Evolutionary conservation across 2,329 filamentous ascomycete species (phyloP), one percentile per base, ranked within the genome.

Genomic region (Diaporthe aspalathi): DNA sequence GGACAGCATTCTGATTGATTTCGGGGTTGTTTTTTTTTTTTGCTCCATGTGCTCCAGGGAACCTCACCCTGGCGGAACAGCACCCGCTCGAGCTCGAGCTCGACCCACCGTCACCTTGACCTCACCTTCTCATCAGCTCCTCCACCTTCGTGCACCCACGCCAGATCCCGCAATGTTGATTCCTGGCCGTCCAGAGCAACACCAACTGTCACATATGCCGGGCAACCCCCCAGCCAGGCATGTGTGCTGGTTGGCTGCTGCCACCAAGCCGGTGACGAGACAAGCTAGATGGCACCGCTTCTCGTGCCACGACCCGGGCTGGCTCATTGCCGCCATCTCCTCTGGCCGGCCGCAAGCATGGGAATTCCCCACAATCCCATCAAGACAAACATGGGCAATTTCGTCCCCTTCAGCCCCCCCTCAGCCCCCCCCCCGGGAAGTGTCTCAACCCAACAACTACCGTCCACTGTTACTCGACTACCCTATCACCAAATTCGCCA

Each of bases 361-460:
- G 60, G 27, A 63, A 22, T 49, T 24, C 43, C 17, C 43, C 43
- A 49, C n/a, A 63, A 63, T 63, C 43, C 60, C 60, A 63, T 63
- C 57, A 22, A 24, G 16, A 45, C 24, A n/a, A 40, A 63, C 57
- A 63, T 63, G 57, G 57, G 57, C 43, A 63, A 47, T 63, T 20
- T 47, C 43, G 20, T 47, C 38, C 54, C 53, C 32, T 32, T n/a
- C n/a, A n/a, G n/a, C n/a, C n/a, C n/a, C n/a, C n/a, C n/a, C n/a
- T n/a, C n/a, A n/a, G n/a, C n/a, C n/a, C n/a, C n/a, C n/a, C n/a
- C n/a, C n/a, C n/a, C 32, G 22, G 16, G 7, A 11, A 57, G 2
- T 24, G 54, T 40, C 35, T 57, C 54, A 40, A 24, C 22, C 32
- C 54, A 17, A 7, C 11, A 7, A n/a, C 45, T 9, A n/a, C 11